Percentiles rank a stretch among this genome's conserved stretches.
Conservation (phyloP, 148 eudicot genomes). For the Nyssa sinensis region DNA sequence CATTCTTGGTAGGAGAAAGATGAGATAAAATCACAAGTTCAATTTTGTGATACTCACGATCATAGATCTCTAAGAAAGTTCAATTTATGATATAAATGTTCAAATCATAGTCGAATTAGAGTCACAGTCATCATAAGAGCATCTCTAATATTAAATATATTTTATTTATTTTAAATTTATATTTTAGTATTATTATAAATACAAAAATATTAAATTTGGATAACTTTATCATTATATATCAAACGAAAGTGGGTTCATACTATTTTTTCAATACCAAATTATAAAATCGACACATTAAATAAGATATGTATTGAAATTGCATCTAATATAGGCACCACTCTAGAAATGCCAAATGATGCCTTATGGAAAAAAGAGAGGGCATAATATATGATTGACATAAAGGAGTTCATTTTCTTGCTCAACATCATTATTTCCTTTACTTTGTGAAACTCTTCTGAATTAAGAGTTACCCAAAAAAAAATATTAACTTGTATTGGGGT, state of each 20-base stretch:
- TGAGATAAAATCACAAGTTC: background rate
- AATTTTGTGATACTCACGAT: background rate
- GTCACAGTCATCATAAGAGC: too few species aligned
- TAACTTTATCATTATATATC: too few species aligned
- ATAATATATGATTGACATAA: conserved; percentile 16
- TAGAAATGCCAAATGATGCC: conserved; percentile 13
- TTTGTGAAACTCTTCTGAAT: background rate
- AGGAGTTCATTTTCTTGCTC: background rate
- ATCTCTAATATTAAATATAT: too few species aligned
- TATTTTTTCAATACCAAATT: too few species aligned
- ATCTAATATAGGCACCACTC: background rate
- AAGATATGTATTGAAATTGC: too few species aligned
- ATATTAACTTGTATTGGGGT: background rate
- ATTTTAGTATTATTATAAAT: too few species aligned
- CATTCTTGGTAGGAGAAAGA: too few species aligned
- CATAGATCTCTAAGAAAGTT: background rate
- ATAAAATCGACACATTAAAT: too few species aligned
- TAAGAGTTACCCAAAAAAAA: background rate
- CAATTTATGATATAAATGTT: background rate
- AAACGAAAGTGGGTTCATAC: too few species aligned
- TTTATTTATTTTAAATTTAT: too few species aligned
- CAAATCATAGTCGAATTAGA: background rate
- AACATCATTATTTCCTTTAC: conserved; percentile 12
- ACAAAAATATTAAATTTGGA: too few species aligned
- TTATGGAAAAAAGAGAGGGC: background rate